Conservation (phyloP, 169 alveolate genomes). For the Plasmodium gallinaceum region DNA sequence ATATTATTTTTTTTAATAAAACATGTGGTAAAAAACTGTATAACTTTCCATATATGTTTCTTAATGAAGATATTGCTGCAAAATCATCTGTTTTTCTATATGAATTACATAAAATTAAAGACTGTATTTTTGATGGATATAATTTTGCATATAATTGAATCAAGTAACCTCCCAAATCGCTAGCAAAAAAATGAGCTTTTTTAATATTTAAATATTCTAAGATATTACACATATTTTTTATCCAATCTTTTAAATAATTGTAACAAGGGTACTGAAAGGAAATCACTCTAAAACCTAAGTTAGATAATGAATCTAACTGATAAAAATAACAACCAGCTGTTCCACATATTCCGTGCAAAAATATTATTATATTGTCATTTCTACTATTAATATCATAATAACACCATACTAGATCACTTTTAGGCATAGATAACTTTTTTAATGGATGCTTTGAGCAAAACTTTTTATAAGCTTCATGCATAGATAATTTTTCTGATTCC, state of each 20-base stretch:
- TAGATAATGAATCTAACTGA: constrained; percentile 75
- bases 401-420: constrained; percentile 85
- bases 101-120: constrained; percentile 82
- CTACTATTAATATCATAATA: constrained; percentile 79
- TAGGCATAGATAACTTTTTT: constrained; percentile 84
- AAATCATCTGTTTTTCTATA: constrained; percentile 85
- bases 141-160: constrained; percentile 83
- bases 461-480: constrained; percentile 81
- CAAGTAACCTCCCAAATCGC: constrained; percentile 85
- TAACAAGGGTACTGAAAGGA: constrained; percentile 88
- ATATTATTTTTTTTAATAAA: constrained; percentile 77
- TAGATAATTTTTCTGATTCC: constrained; percentile 71
- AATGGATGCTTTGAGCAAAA: constrained; percentile 81
- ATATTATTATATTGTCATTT: constrained; percentile 73
- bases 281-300: constrained; percentile 83
- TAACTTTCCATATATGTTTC: constrained; percentile 82
- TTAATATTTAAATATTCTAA: constrained; percentile 82
- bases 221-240: constrained; percentile 81
- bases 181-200: constrained; percentile 84
- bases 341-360: constrained; percentile 88
- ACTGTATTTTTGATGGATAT: constrained; percentile 79
- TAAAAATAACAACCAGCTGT: constrained; percentile 88
- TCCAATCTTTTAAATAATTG: constrained; percentile 83
- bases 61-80: constrained; percentile 80
- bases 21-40: constrained; percentile 83